These are phyloP conservation scores for Ruellia speciosa DNA, from an alignment of 305 asterid genomes.

Conservation along the genomic window DNA sequence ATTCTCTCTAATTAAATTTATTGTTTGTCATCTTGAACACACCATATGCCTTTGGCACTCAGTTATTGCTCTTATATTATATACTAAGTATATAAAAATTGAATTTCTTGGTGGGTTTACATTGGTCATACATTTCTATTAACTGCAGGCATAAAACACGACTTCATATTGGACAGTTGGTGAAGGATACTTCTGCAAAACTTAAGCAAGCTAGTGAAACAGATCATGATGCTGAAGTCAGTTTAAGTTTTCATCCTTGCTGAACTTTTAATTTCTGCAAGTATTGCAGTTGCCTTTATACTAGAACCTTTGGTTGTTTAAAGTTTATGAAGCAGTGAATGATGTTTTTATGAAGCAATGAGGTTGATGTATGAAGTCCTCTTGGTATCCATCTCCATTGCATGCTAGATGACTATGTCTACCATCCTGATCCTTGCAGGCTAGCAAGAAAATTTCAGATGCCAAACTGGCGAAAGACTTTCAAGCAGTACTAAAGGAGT, in stretches of 20 bases:
- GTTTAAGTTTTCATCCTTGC: constrained; percentile 44
- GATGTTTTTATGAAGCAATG: too few species aligned
- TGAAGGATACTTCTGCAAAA: constrained; percentile 79
- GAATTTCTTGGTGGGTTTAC: constrained; percentile 6
- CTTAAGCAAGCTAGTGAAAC: constrained; percentile 87
- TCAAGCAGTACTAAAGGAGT: constrained; percentile 84
- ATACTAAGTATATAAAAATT: too few species aligned
- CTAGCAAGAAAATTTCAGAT: constrained; percentile 84
- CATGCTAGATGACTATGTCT: not conserved
- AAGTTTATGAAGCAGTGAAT: too few species aligned
- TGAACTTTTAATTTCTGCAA: constrained; percentile 11
- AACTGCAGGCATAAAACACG: constrained; percentile 72
- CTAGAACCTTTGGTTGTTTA: not conserved
- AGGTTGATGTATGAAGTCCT: too few species aligned
- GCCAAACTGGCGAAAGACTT: constrained; percentile 96
- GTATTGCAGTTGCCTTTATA: constrained; percentile 7
- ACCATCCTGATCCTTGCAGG: constrained; percentile 33
- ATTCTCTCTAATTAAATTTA: too few species aligned
- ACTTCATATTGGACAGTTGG: constrained; percentile 69
- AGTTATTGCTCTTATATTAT: too few species aligned
- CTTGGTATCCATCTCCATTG: not conserved
- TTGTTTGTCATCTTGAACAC: too few species aligned
- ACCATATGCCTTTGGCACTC: too few species aligned
- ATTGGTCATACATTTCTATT: constrained; percentile 18
- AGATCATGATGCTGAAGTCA: constrained; percentile 63